phyloP scores from a whole-genome alignment of 768 basidiomycete species.

The Coprinopsis marcescibilis region DNA sequence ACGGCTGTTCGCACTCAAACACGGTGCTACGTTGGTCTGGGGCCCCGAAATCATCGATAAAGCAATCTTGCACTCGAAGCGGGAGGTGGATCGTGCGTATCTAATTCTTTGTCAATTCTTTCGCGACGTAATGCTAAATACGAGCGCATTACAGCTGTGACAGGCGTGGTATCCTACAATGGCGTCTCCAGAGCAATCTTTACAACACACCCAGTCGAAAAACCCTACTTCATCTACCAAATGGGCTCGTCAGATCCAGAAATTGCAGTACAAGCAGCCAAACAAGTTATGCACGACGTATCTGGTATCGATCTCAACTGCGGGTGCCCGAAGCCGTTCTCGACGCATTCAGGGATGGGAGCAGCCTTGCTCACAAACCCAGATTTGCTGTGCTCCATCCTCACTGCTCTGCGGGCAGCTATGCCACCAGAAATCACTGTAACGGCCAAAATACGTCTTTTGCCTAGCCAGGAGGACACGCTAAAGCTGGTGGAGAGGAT shows the following conservation, averaged over 20 bases:
- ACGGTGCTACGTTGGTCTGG: conserved; percentile 94
- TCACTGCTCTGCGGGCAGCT: conserved; percentile 66
- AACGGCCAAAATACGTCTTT: conserved; percentile 89
- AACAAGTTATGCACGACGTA: conserved; percentile 80
- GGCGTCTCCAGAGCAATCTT: conserved; percentile 85
- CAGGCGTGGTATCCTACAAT: conserved; percentile 83
- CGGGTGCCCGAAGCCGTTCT: conserved; percentile 96
- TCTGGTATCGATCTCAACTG: conserved; percentile 96
- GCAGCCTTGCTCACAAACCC: conserved; percentile 91
- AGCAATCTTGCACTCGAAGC: conserved; percentile 81
- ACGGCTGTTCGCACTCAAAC: conserved; percentile 79
- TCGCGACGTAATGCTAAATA: background rate
- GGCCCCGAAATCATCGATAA: conserved; percentile 95
- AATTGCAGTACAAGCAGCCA: conserved; percentile 88
- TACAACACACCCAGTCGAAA: conserved; percentile 90
- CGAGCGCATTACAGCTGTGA: conserved; percentile 45
- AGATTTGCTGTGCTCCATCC: conserved; percentile 84
- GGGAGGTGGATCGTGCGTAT: conserved; percentile 82
- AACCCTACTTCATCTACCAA: conserved; percentile 92
- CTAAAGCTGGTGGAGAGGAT: conserved; percentile 86
- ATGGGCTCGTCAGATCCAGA: conserved; percentile 88
- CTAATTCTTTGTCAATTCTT: background rate
- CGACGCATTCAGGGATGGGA: conserved; percentile 92
- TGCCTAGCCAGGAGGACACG: conserved; percentile 84
- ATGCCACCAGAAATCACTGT: conserved; percentile 78